A percentile compares a stretch with the other conserved stretches of the same genome.
Conservation (phyloP, 306 rosid species). For the cucumber (Cucumis sativus) region Cucumber_9930_V3 NC_026659.2:722501-723000, state of each 20-base stretch:
- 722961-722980: neutral
- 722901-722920: neutral
- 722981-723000: neutral
- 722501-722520: neutral
- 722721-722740: neutral
- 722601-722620: neutral
- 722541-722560: neutral
- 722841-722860: neutral
- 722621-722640: neutral
- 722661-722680: neutral
- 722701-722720: neutral
- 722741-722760: neutral
- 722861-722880: neutral
- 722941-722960: neutral
- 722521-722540: neutral
- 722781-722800: neutral
- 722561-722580: neutral
- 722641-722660: neutral
- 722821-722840: neutral
- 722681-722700: neutral
- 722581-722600: neutral
- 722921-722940: neutral
- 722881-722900: neutral
- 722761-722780: neutral
- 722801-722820: neutral